phyloP scores from a whole-genome alignment of 352 stramenopile species.

The Phytopythium litorale region DNA sequence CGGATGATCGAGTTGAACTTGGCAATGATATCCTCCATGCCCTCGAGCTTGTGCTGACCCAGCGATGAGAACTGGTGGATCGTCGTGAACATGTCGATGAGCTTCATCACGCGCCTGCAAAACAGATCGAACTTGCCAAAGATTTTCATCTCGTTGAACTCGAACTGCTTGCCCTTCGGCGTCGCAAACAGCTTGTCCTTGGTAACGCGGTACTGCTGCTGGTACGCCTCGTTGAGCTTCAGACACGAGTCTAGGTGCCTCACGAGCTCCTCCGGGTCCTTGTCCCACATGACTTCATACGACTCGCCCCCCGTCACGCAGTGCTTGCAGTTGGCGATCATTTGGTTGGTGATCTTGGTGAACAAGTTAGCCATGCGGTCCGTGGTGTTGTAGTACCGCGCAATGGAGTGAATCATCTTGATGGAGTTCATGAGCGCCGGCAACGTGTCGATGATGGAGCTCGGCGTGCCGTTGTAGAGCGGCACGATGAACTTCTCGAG shows the following conservation, averaged over 20 bases:
- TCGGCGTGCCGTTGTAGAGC: conserved; percentile 90
- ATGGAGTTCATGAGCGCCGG: conserved; percentile 98
- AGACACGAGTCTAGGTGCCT: conserved; percentile 94
- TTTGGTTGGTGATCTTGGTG: conserved; percentile 98
- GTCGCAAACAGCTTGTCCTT: conserved; percentile 96
- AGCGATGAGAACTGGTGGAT: conserved; percentile 96
- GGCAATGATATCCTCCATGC: conserved; percentile 88
- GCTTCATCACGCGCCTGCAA: conserved; percentile 95
- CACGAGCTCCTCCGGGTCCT: conserved; percentile 94
- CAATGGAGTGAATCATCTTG: conserved; percentile 99
- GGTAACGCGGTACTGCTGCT: conserved; percentile 97
- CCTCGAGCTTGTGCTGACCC: conserved; percentile 90
- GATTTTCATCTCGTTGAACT: conserved; percentile 99
- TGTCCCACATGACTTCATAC: conserved; percentile 93
- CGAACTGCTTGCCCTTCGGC: conserved; percentile 97
- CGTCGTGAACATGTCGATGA: conserved; percentile 99
- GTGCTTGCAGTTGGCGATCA: conserved; percentile 98
- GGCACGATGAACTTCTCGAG: conserved; percentile 95
- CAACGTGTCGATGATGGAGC: conserved; percentile 97
- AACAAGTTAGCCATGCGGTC: conserved; percentile 97
- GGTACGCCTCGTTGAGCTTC: conserved; percentile 98
- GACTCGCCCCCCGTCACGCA: conserved; percentile 87
- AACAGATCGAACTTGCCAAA: conserved; percentile 99
- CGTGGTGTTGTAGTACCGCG: conserved; percentile 98
- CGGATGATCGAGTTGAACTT: conserved; percentile 97